Evolutionary conservation across 805 yeast genomes (phyloP).

Genomic region (Wickerhamomyces ciferrii): DNA sequence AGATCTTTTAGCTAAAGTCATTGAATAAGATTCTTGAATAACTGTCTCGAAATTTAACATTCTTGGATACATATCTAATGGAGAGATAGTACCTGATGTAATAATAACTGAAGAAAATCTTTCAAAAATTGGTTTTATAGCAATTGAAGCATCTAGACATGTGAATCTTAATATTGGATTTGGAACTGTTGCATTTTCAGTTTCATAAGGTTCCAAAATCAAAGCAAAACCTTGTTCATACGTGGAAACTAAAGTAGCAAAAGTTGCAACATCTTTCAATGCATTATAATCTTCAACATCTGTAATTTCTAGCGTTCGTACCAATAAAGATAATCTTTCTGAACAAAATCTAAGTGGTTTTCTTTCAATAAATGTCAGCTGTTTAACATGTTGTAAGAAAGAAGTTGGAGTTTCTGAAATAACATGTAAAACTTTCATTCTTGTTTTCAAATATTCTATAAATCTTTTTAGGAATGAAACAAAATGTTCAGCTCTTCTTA

Average conservation of each 20-base stretch:
- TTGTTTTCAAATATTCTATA: conserved; percentile 89
- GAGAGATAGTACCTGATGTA: conserved; percentile 97
- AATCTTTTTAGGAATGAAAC: conserved; percentile 88
- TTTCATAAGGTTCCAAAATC: conserved; percentile 92
- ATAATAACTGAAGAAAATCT: conserved; percentile 88
- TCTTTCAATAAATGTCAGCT: conserved; percentile 84
- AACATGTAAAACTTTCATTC: conserved; percentile 97
- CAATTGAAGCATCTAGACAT: conserved; percentile 96
- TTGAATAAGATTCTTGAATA: conserved; percentile 89
- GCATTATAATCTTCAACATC: conserved; percentile 93
- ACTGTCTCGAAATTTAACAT: conserved; percentile 94
- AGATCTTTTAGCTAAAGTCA: conserved; percentile 90
- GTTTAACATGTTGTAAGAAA: conserved; percentile 88
- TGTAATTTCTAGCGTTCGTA: conserved; percentile 79
- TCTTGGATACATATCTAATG: conserved; percentile 97
- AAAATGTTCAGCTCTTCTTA: conserved; percentile 95
- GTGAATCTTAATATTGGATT: conserved; percentile 92
- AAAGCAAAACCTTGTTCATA: conserved; percentile 90
- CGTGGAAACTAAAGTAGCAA: conserved; percentile 93
- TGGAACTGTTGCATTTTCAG: conserved; percentile 91
- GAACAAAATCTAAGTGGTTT: conserved; percentile 92
- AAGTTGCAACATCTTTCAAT: conserved; percentile 90
- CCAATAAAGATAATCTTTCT: conserved; percentile 82
- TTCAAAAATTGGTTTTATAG: conserved; percentile 95
- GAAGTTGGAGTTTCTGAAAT: conserved; percentile 97